phyloP scores from a whole-genome alignment of 2,329 filamentous ascomycete species.

The Ambrosiella beaveri region DNA sequence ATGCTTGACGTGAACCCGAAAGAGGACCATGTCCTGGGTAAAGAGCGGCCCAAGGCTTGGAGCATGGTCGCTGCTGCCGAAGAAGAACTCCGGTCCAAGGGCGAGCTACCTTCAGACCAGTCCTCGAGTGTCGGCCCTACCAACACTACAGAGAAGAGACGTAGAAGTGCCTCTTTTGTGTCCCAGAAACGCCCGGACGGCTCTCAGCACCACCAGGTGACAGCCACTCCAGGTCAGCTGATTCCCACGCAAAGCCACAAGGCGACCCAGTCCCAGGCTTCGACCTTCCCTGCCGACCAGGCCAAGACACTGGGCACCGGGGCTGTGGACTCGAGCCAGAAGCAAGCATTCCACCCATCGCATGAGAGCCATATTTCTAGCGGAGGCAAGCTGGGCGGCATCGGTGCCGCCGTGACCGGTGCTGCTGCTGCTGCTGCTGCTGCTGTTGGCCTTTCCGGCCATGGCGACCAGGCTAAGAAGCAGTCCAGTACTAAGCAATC shows the following conservation, averaged over 20 bases:
- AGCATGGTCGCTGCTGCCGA: constrained; percentile 35
- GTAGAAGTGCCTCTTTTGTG: constrained; percentile 1
- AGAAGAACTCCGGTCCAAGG: constrained; percentile 33
- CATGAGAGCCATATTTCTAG: not conserved
- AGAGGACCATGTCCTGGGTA: constrained; percentile 8
- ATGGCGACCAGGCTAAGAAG: not conserved
- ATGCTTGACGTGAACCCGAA: constrained; percentile 9
- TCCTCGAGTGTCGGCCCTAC: not conserved
- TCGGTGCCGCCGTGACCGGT: constrained; percentile 12
- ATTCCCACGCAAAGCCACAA: constrained; percentile 8
- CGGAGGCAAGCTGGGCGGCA: constrained; percentile 6
- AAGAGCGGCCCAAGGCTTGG: constrained; percentile 11
- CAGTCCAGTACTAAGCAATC: not conserved
- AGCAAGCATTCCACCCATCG: not conserved
- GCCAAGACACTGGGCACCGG: not conserved
- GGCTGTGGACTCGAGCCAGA: not conserved
- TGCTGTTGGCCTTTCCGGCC: constrained; percentile 6
- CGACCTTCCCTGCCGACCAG: not conserved
- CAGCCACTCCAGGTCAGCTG: constrained; percentile 8
- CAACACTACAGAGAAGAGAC: not conserved
- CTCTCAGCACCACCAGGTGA: constrained; percentile 7
- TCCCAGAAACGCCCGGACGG: constrained; percentile 5
- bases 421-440: constrained; percentile 11
- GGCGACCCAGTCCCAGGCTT: constrained; percentile 4
- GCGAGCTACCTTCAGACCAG: constrained; percentile 7